A percentile compares a stretch with the other conserved stretches of the same genome.
These are phyloP conservation scores for Colletotrichum chlorophyti DNA, from an alignment of 2,329 filamentous ascomycete genomes.

Conservation along the genomic window DNA sequence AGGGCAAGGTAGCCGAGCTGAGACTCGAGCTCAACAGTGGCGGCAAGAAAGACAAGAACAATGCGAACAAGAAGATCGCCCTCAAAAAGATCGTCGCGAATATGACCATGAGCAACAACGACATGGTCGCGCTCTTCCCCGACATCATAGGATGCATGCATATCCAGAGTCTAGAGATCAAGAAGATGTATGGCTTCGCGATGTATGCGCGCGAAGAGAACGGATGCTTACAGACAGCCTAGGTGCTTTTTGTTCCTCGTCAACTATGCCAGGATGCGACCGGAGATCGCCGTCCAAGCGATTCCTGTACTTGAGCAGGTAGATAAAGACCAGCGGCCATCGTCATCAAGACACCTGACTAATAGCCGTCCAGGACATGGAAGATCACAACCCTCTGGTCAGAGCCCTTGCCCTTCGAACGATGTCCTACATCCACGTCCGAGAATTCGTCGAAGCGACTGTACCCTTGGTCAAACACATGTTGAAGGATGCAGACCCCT, in stretches of 20 bases:
- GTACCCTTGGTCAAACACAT: conserved; percentile 83
- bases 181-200: conserved; percentile 82
- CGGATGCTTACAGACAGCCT: conserved; percentile 12
- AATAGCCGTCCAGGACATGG: conserved; percentile 75
- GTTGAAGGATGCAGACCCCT: conserved; percentile 87
- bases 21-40: conserved; percentile 92
- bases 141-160: conserved; percentile 97
- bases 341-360: conserved; percentile 11
- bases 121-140: conserved; percentile 97
- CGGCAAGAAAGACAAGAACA: conserved; percentile 98
- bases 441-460: conserved; percentile 92
- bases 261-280: conserved; percentile 94
- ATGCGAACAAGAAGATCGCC: conserved; percentile 93
- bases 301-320: conserved; percentile 86
- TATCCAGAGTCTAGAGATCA: conserved; percentile 93
- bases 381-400: conserved; percentile 89
- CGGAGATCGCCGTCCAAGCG: conserved; percentile 92
- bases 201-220: neutral
- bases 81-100: conserved; percentile 99
- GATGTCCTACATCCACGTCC: conserved; percentile 96
- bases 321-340: conserved; percentile 37
- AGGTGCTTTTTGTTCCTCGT: conserved; percentile 98
- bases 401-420: conserved; percentile 91
- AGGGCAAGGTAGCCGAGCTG: conserved; percentile 99
- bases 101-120: conserved; percentile 99